Percentiles rank a stretch among this genome's conserved stretches.
Conservation (phyloP, 2,329 filamentous ascomycete species). For the Pseudogymnoascus sp. region DNA sequence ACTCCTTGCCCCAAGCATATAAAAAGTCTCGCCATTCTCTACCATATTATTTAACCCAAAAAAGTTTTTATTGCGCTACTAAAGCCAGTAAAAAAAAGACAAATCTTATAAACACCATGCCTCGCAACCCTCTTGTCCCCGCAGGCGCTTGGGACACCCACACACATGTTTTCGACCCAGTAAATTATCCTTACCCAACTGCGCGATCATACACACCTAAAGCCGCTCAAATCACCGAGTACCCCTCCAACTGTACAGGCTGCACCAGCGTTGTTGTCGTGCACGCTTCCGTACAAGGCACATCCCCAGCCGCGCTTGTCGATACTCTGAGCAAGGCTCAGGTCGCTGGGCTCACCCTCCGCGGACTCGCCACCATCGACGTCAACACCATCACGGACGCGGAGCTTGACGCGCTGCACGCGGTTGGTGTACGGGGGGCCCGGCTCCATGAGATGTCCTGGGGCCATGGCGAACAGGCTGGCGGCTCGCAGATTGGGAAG, state of each 20-base stretch:
- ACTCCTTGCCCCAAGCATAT: background rate
- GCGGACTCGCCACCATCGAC: conserved; percentile 76
- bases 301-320: conserved; percentile 18
- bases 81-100: background rate
- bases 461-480: conserved; percentile 17
- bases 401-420: conserved; percentile 20
- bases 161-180: conserved; percentile 20
- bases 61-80: background rate
- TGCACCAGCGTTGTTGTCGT: conserved; percentile 21
- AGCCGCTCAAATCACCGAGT: conserved; percentile 17
- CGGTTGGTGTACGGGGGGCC: conserved; percentile 19
- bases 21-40: background rate
- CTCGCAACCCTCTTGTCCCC: background rate
- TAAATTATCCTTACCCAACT: conserved; percentile 14
- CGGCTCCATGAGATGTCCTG: conserved; percentile 21
- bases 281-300: conserved; percentile 22
- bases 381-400: conserved; percentile 42
- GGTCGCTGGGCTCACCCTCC: conserved; percentile 63
- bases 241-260: conserved; percentile 16
- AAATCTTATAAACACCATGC: background rate
- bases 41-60: background rate
- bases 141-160: conserved; percentile 16
- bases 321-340: conserved; percentile 24
- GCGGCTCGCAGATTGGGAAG: conserved; percentile 12
- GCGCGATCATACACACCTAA: conserved; percentile 21